A percentile compares a stretch with the other conserved stretches of the same genome.
Evolutionary conservation across 2,329 filamentous ascomycete genomes (phyloP).

Genomic region (Pseudopyrenochaeta lycopersici): DNA sequence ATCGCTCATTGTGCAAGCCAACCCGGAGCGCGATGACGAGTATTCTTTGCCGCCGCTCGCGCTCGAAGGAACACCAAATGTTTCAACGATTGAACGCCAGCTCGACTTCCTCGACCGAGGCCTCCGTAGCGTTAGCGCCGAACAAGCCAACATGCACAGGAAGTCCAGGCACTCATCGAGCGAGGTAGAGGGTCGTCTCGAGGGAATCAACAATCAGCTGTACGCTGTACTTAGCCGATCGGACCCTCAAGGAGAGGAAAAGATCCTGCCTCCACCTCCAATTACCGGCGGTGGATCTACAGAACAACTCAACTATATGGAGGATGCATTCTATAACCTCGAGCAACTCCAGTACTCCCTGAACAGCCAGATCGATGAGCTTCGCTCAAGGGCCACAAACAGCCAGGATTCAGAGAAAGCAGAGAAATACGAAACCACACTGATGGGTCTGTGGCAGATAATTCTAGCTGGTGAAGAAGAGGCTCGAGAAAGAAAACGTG

Average conservation of each 20-base stretch:
- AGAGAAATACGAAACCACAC: constrained; percentile 59
- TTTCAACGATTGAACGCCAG: constrained; percentile 60
- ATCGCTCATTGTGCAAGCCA: constrained; percentile 70
- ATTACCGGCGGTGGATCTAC: constrained; percentile 66
- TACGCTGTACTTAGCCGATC: constrained; percentile 56
- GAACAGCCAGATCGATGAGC: constrained; percentile 38
- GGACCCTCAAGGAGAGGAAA: constrained; percentile 61
- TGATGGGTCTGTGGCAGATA: constrained; percentile 63
- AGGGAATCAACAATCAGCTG: constrained; percentile 69
- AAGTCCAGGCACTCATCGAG: constrained; percentile 38
- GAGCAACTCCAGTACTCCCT: constrained; percentile 45
- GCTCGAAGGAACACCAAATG: constrained; percentile 25
- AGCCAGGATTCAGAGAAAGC: constrained; percentile 33
- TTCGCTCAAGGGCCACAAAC: constrained; percentile 26
- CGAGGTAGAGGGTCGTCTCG: constrained; percentile 51
- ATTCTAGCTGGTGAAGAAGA: constrained; percentile 55
- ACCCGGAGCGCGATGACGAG: constrained; percentile 58
- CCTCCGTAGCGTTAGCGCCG: constrained; percentile 67
- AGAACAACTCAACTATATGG: constrained; percentile 74
- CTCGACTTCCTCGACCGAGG: constrained; percentile 76
- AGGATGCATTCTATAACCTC: constrained; percentile 64
- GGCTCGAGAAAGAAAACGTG: constrained; percentile 49
- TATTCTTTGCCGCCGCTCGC: constrained; percentile 41
- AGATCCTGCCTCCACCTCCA: constrained; percentile 67
- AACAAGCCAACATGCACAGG: constrained; percentile 55